Evolutionary conservation across 1,284 basidiomycete species (phyloP).

Genomic region (Cryptococcus sp.): DNA sequence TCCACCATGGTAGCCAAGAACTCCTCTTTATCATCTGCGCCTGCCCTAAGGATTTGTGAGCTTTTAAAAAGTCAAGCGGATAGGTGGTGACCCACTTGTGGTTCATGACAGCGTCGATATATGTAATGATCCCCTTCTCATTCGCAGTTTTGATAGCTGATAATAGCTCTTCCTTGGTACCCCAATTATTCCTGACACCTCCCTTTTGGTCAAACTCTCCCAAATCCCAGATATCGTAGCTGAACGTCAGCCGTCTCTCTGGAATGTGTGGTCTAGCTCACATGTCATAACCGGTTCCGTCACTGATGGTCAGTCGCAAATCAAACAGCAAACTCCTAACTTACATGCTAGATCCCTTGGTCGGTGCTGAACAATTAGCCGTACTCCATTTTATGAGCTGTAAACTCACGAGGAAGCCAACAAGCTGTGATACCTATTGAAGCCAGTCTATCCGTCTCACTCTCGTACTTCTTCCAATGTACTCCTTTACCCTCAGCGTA

Average conservation of each 20-base stretch:
- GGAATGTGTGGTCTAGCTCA: slow-evolving; percentile 12
- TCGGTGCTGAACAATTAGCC: slow-evolving; percentile 25
- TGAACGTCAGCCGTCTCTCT: background rate
- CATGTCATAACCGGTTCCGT: slow-evolving; percentile 47
- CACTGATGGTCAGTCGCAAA: slow-evolving; percentile 8
- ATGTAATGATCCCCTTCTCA: slow-evolving; percentile 43
- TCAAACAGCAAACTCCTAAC: slow-evolving; percentile 1
- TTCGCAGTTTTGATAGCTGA: slow-evolving; percentile 55
- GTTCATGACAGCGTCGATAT: slow-evolving; percentile 54
- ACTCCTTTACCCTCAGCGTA: slow-evolving; percentile 34
- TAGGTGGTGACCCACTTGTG: slow-evolving; percentile 42
- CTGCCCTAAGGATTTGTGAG: slow-evolving; percentile 44
- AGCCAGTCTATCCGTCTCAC: slow-evolving; percentile 63
- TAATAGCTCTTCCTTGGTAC: slow-evolving; percentile 75
- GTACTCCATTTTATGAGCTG: background rate
- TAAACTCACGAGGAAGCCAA: slow-evolving; percentile 53
- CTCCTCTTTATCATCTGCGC: slow-evolving; percentile 72
- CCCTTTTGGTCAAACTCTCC: slow-evolving; percentile 90
- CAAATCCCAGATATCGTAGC: slow-evolving; percentile 70
- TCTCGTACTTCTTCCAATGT: slow-evolving; percentile 71
- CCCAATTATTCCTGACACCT: slow-evolving; percentile 79
- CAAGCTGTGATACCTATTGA: slow-evolving; percentile 78
- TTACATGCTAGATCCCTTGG: slow-evolving; percentile 39
- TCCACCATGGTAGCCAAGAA: slow-evolving; percentile 74
- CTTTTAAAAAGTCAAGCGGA: background rate